Percentiles rank a stretch among this genome's conserved stretches.
Evolutionary conservation across 2,329 filamentous ascomycete species (phyloP).

Genomic region (Aspergillus sergii): DNA sequence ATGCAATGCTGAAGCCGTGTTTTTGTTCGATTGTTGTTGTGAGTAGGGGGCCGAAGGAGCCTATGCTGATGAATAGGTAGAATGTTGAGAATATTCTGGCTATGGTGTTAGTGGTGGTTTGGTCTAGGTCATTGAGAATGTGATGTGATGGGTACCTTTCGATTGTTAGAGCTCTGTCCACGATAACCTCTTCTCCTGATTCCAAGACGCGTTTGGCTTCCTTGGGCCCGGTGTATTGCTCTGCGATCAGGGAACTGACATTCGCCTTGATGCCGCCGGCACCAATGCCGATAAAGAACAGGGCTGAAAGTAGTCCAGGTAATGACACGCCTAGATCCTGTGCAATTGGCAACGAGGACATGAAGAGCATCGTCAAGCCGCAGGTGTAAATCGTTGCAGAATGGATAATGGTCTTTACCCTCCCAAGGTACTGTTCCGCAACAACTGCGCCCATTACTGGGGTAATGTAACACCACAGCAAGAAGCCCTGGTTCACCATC

Average conservation of each 20-base stretch:
- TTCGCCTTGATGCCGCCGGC: constrained; percentile 67
- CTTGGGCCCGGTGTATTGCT: constrained; percentile 58
- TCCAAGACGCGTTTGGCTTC: constrained; percentile 23
- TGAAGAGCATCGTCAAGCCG: not conserved
- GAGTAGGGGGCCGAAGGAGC: not conserved
- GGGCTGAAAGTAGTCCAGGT: constrained; percentile 46
- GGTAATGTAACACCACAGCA: constrained; percentile 49
- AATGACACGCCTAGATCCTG: not conserved
- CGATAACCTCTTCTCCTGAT: constrained; percentile 35
- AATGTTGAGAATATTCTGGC: not conserved
- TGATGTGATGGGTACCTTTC: not conserved
- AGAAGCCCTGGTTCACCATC: constrained; percentile 26
- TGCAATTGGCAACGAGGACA: not conserved
- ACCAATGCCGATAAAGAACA: constrained; percentile 61
- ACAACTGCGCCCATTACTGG: constrained; percentile 52
- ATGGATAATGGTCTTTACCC: not conserved
- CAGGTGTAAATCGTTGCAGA: not conserved
- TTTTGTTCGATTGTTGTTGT: not conserved
- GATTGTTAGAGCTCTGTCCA: not conserved
- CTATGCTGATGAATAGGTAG: not conserved
- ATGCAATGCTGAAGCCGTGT: not conserved
- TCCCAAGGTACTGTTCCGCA: not conserved
- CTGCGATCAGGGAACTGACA: constrained; percentile 54
- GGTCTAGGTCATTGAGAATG: not conserved
- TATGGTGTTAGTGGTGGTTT: not conserved